Evolutionary conservation across 176 grass and related monocot species (phyloP).

Genomic region (Secale cereale): DNA sequence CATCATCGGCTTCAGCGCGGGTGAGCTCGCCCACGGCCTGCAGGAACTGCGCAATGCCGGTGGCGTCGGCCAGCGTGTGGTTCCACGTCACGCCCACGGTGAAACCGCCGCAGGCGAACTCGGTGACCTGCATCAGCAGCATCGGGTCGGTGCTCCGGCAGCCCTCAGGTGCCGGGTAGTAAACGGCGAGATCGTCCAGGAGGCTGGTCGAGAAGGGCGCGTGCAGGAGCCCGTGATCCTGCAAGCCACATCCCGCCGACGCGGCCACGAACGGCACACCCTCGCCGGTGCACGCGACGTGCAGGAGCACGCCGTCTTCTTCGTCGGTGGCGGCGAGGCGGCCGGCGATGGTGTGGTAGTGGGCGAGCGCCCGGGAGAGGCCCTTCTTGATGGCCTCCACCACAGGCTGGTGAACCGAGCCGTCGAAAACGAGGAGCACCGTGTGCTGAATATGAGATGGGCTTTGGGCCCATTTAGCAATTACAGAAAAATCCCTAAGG

Average conservation of each 20-base stretch:
- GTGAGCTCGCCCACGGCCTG: conserved; percentile 18
- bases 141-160: background rate
- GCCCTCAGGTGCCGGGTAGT: background rate
- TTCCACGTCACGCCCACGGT: conserved; percentile 34
- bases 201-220: background rate
- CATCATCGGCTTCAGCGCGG: background rate
- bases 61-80: conserved; percentile 9
- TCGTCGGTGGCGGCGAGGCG: background rate
- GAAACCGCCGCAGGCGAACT: conserved; percentile 26
- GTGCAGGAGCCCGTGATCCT: background rate
- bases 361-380: conserved; percentile 22
- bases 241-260: background rate
- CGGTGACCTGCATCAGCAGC: conserved; percentile 29
- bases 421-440: conserved; percentile 25
- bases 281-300: background rate
- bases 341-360: conserved; percentile 43
- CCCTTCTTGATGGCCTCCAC: conserved; percentile 6
- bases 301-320: background rate
- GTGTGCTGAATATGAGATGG: too few species aligned
- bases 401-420: background rate
- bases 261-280: background rate
- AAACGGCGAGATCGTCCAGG: background rate
- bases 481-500: too few species aligned
- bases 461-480: too few species aligned
- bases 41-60: conserved; percentile 23